These are phyloP conservation scores for Emmonsia crescens DNA, from an alignment of 2,329 filamentous ascomycete species.

Conservation along the genomic window DNA sequence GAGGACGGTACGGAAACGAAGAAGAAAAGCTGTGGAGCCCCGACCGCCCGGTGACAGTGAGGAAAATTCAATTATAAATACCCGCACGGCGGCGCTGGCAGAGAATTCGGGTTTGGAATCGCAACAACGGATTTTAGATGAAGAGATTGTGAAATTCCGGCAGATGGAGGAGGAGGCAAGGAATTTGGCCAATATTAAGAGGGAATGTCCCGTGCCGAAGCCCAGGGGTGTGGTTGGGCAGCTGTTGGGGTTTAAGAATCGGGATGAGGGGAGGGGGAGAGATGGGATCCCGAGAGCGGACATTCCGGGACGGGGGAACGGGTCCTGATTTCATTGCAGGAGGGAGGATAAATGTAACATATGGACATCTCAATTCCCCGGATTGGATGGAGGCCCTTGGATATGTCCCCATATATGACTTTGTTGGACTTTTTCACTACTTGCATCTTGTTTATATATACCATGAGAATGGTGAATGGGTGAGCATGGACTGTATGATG, in stretches of 20 bases:
- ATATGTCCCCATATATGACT: not conserved
- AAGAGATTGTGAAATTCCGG: slow-evolving; percentile 36
- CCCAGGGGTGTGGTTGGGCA: slow-evolving; percentile 67
- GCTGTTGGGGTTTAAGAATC: slow-evolving; percentile 57
- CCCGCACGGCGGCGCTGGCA: not conserved
- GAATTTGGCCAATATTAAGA: slow-evolving; percentile 36
- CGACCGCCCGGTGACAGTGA: slow-evolving; percentile 1
- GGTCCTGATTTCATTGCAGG: slow-evolving; percentile 3
- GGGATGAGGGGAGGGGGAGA: slow-evolving; percentile 13
- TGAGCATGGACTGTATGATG: not conserved
- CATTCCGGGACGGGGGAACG: slow-evolving; percentile 11
- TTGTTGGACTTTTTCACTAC: not conserved
- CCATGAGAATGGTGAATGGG: not conserved
- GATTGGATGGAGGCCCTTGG: not conserved
- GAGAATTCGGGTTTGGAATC: not conserved
- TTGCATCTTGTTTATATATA: not conserved
- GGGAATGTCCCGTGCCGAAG: slow-evolving; percentile 89
- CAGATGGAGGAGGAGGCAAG: slow-evolving; percentile 33
- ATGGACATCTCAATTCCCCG: not conserved
- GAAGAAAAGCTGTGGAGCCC: slow-evolving; percentile 23
- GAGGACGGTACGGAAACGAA: slow-evolving; percentile 26
- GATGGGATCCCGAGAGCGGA: slow-evolving; percentile 7
- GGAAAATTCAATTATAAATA: slow-evolving; percentile 4
- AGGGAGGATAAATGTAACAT: not conserved
- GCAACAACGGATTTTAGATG: slow-evolving; percentile 8